phyloP scores from a whole-genome alignment of 73 alveolate species.

The Effrenium voratum region DNA sequence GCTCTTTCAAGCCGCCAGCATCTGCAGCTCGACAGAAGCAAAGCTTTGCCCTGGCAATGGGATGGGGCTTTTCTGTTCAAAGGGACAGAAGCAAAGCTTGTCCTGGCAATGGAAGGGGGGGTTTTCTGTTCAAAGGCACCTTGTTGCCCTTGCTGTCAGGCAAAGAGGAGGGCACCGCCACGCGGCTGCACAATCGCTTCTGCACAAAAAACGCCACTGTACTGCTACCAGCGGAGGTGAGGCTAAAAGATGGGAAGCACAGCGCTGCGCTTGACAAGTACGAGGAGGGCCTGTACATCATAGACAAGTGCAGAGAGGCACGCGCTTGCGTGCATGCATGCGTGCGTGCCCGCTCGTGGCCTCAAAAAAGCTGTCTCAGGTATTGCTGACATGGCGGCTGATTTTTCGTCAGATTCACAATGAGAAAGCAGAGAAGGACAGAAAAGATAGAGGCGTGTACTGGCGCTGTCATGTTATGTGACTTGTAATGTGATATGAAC shows the following conservation, averaged over 20 bases:
- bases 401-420: slow-evolving; percentile 82
- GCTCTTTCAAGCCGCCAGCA: slow-evolving; percentile 70
- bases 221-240: slow-evolving; percentile 17
- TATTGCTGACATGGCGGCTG: slow-evolving; percentile 71
- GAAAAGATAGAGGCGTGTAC: slow-evolving; percentile 60
- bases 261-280: slow-evolving; percentile 57
- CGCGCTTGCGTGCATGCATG: neutral
- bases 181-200: neutral
- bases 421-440: slow-evolving; percentile 90
- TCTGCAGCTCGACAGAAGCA: neutral
- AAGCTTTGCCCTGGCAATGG: neutral
- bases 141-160: neutral
- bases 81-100: neutral
- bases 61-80: neutral
- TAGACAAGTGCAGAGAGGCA: slow-evolving; percentile 85
- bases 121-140: neutral
- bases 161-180: slow-evolving; percentile 70
- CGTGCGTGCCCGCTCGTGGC: neutral
- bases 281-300: slow-evolving; percentile 65
- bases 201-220: neutral
- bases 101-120: neutral
- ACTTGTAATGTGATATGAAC: too few relatives aligned
- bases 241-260: slow-evolving; percentile 59
- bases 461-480: neutral
- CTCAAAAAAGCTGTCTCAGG: neutral